Conservation (phyloP, 106 monocot genomes). For the Dendrobium officinale region DNA sequence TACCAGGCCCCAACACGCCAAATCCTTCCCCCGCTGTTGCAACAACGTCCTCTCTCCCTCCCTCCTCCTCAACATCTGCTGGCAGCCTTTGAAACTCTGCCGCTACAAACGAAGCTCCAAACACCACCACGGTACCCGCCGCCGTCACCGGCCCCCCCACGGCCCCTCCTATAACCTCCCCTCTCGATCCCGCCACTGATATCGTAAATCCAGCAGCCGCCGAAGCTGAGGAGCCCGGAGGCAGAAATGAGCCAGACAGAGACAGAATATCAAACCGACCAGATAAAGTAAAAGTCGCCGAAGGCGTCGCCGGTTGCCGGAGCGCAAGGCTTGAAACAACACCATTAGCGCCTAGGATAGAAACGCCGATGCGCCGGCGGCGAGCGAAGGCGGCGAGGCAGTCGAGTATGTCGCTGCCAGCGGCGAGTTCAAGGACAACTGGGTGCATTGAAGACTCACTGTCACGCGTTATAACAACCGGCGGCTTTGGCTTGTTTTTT, state of each 20-base stretch:
- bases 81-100: constrained; percentile 39
- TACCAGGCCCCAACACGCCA: background rate
- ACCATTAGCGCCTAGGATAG: constrained; percentile 5
- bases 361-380: constrained; percentile 1
- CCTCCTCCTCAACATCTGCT: background rate
- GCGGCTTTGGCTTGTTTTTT: constrained; percentile 24
- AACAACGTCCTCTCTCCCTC: background rate
- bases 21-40: background rate
- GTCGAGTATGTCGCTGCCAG: constrained; percentile 14
- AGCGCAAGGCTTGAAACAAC: background rate
- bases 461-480: constrained; percentile 9
- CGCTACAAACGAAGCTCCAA: constrained; percentile 29
- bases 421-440: constrained; percentile 9
- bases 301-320: constrained; percentile 25
- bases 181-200: constrained; percentile 38
- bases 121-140: constrained; percentile 28
- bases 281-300: constrained; percentile 21
- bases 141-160: constrained; percentile 39
- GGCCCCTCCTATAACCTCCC: constrained; percentile 60
- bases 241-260: constrained; percentile 31
- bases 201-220: constrained; percentile 18
- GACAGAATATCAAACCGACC: constrained; percentile 46
- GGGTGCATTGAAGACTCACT: constrained; percentile 13
- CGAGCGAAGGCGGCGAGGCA: constrained; percentile 10
- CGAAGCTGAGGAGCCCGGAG: background rate